Evolutionary conservation across 768 basidiomycete genomes (phyloP).

Genomic region (Asterophora lycoperdoides): DNA sequence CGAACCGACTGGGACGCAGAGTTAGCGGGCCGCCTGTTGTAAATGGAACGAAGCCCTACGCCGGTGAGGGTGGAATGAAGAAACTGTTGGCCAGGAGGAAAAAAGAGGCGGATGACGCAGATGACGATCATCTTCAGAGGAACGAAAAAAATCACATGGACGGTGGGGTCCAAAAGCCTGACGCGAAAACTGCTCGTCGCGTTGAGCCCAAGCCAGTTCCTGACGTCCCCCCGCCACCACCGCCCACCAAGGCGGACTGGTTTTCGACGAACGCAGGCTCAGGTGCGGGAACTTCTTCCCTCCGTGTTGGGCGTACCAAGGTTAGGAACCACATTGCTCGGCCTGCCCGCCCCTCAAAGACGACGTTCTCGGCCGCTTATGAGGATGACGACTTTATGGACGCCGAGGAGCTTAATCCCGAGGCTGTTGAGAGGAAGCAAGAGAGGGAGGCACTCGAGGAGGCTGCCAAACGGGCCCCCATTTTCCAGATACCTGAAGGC

Average conservation of each 20-base stretch:
- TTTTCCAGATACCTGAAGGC: constrained; percentile 55
- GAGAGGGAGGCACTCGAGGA: constrained; percentile 49
- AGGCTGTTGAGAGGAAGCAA: constrained; percentile 30
- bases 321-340: constrained; percentile 58
- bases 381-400: constrained; percentile 47
- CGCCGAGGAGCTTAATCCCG: constrained; percentile 33
- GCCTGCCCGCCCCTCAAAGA: constrained; percentile 42
- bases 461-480: constrained; percentile 49
- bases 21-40: constrained; percentile 31
- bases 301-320: constrained; percentile 64
- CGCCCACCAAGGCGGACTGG: constrained; percentile 28
- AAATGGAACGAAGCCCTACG: constrained; percentile 70
- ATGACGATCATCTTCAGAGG: constrained; percentile 19
- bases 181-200: constrained; percentile 11
- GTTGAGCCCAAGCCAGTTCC: constrained; percentile 12
- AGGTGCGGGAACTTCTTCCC: constrained; percentile 41
- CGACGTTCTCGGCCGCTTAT: constrained; percentile 65
- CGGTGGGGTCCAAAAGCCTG: constrained; percentile 13
- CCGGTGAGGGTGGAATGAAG: constrained; percentile 76
- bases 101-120: constrained; percentile 50
- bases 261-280: constrained; percentile 28
- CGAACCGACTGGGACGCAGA: constrained; percentile 44
- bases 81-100: constrained; percentile 64
- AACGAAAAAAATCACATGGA: constrained; percentile 29
- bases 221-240: constrained; percentile 19